These are phyloP conservation scores for Diplocarpon mali DNA, from an alignment of 2,329 filamentous ascomycete genomes.

Conservation along the genomic window DNA sequence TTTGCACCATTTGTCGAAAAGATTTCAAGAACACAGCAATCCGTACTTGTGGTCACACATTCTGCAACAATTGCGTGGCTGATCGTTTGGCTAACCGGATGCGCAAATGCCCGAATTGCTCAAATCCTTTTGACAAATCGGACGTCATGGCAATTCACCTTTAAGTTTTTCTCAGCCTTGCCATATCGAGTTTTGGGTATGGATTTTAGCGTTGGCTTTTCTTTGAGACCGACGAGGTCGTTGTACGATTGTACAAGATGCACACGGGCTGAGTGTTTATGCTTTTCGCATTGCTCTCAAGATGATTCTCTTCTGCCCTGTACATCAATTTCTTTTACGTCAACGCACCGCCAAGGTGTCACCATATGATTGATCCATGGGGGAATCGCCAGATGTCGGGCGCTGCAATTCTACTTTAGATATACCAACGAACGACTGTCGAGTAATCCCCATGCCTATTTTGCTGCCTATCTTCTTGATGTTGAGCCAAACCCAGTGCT, in stretches of 20 bases:
- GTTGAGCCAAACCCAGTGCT: conserved; percentile 68
- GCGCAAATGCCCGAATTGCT: conserved; percentile 92
- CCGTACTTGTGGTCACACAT: conserved; percentile 89
- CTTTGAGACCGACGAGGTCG: conserved; percentile 10
- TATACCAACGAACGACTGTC: conserved; percentile 4
- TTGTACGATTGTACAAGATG: conserved; percentile 25
- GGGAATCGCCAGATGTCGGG: background rate
- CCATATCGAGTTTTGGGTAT: conserved; percentile 6
- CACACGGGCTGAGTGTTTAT: conserved; percentile 2
- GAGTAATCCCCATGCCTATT: conserved; percentile 4
- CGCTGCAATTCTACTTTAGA: conserved; percentile 14
- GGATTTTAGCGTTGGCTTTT: conserved; percentile 11
- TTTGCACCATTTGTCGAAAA: conserved; percentile 85
- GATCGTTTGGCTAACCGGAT: conserved; percentile 81
- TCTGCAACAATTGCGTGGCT: conserved; percentile 84
- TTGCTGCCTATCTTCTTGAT: conserved; percentile 37
- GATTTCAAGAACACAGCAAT: conserved; percentile 91
- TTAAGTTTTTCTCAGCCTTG: conserved; percentile 20
- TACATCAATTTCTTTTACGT: conserved; percentile 18
- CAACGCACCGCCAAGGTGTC: conserved; percentile 6
- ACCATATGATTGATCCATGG: conserved; percentile 3
- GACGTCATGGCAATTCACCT: conserved; percentile 71
- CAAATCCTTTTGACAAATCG: conserved; percentile 78
- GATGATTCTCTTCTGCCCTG: conserved; percentile 16
- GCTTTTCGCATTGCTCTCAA: conserved; percentile 11